phyloP scores from a whole-genome alignment of 805 yeast genomes.

The Wickerhamiella lipophila region DNA sequence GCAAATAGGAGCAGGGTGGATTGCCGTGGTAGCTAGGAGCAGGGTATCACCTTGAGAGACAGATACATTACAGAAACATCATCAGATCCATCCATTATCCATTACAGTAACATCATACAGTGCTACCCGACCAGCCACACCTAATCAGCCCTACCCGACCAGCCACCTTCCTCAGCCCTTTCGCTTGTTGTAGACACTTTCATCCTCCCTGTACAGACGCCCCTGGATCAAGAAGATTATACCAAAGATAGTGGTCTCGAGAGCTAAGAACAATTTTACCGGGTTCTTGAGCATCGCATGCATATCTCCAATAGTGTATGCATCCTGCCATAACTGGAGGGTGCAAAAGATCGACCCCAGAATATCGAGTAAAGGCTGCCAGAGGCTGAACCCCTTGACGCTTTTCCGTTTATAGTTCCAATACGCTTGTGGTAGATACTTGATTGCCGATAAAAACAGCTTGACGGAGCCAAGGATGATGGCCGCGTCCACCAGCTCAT shows the following conservation, averaged over 20 bases:
- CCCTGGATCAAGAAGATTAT: constrained; percentile 26
- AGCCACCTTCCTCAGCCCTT: background rate
- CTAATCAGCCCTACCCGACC: no score
- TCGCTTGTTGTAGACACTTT: constrained; percentile 17
- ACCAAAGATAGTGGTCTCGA: constrained; percentile 28
- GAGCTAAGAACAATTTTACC: constrained; percentile 34
- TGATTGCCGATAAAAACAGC: constrained; percentile 34
- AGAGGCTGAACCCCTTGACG: constrained; percentile 36
- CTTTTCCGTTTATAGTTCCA: constrained; percentile 34
- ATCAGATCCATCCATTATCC: no score
- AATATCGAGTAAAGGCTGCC: constrained; percentile 33
- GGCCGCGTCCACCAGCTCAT: constrained; percentile 31
- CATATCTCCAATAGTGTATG: constrained; percentile 26
- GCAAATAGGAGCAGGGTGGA: no score
- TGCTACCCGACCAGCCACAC: no score
- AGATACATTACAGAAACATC: no score
- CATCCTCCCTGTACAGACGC: constrained; percentile 17
- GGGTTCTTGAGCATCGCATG: constrained; percentile 31
- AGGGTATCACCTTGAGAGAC: no score
- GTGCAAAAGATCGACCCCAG: constrained; percentile 33
- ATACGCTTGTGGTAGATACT: constrained; percentile 38
- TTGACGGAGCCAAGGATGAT: constrained; percentile 35
- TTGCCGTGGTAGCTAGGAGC: no score
- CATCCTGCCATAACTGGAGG: constrained; percentile 33
- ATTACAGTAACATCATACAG: no score